Evolutionary conservation across 441 rosid species (phyloP).

Genomic region (Codiaeum variegatum): DNA sequence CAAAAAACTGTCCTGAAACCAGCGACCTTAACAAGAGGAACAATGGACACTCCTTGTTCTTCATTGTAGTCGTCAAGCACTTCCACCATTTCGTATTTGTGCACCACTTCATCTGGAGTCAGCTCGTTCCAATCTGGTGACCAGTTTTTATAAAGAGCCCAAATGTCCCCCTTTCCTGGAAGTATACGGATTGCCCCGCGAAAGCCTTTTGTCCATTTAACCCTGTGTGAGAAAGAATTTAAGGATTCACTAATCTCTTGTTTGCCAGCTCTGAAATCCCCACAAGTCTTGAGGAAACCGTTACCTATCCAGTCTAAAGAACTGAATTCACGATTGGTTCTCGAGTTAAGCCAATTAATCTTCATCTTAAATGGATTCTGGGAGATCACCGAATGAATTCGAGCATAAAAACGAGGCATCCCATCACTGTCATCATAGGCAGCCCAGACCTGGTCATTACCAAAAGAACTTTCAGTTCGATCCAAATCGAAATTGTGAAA

Average conservation of each 20-base stretch:
- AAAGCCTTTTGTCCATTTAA: conserved; percentile 64
- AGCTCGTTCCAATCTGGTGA: conserved; percentile 69
- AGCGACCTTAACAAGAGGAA: conserved; percentile 62
- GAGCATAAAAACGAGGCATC: conserved; percentile 91
- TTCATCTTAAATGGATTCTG: conserved; percentile 68
- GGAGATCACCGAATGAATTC: conserved; percentile 74
- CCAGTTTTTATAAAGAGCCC: conserved; percentile 95
- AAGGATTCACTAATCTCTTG: conserved; percentile 48
- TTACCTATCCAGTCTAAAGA: conserved; percentile 69
- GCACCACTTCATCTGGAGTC: conserved; percentile 64
- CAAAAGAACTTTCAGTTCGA: conserved; percentile 66
- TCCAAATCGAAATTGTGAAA: conserved; percentile 84
- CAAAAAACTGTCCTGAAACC: conserved; percentile 70
- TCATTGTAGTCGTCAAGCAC: conserved; percentile 67
- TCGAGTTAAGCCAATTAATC: conserved; percentile 91
- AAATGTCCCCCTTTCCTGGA: conserved; percentile 79
- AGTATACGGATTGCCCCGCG: conserved; percentile 65
- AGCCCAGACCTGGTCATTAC: conserved; percentile 81
- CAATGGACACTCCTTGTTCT: conserved; percentile 48
- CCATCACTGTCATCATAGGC: conserved; percentile 88
- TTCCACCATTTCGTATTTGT: conserved; percentile 90
- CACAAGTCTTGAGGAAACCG: conserved; percentile 85
- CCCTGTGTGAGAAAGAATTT: conserved; percentile 80
- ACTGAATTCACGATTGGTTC: conserved; percentile 62
- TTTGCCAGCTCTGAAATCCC: conserved; percentile 70